These are phyloP conservation scores for Porogramme epimiltina DNA, from an alignment of 1,284 basidiomycete species.

Conservation along the genomic window DNA sequence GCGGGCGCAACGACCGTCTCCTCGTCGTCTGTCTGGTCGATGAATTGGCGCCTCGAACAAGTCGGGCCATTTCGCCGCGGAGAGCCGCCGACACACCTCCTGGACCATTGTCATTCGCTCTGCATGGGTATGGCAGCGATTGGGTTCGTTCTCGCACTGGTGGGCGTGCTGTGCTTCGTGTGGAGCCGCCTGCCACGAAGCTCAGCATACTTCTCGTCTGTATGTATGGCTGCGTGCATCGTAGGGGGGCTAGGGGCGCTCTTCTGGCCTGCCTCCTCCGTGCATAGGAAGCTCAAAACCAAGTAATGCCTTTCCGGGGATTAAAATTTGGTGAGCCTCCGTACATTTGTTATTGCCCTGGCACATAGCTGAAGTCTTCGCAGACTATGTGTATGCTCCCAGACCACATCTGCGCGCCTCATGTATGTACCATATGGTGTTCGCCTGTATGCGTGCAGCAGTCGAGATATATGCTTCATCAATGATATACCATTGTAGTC, in stretches of 20 bases:
- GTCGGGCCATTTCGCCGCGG: slow-evolving; percentile 41
- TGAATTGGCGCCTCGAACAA: slow-evolving; percentile 41
- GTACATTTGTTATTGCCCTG: not conserved
- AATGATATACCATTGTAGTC: no score
- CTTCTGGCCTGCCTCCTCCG: slow-evolving; percentile 18
- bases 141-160: slow-evolving; percentile 53
- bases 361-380: no score
- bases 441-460: no score
- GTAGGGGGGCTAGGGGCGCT: slow-evolving; percentile 28
- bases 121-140: slow-evolving; percentile 48
- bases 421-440: no score
- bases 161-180: slow-evolving; percentile 51
- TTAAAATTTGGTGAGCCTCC: no score
- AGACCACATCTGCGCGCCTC: no score
- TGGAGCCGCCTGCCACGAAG: slow-evolving; percentile 48
- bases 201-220: slow-evolving; percentile 45
- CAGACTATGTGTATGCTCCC: no score
- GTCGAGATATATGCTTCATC: no score
- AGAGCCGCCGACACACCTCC: slow-evolving; percentile 44
- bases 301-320: not conserved
- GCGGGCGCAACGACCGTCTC: slow-evolving; percentile 4
- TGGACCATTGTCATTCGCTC: slow-evolving; percentile 50
- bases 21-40: slow-evolving; percentile 27
- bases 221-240: slow-evolving; percentile 40
- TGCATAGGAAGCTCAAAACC: slow-evolving; percentile 7